phyloP scores from a whole-genome alignment of 805 yeast genomes.

The Ogataea pilisensis region DNA sequence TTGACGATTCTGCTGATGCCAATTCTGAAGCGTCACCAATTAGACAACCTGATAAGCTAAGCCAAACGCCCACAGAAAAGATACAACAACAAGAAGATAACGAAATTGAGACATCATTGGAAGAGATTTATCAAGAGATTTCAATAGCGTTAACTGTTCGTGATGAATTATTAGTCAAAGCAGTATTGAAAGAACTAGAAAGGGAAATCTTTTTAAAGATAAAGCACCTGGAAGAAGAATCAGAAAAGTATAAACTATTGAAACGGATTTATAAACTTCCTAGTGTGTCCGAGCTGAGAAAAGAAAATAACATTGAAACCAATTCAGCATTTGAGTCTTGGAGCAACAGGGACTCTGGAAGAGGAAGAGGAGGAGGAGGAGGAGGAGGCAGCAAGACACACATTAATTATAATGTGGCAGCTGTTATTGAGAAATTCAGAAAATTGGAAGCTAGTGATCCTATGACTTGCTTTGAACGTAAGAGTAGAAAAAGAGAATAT shows the following conservation, averaged over 20 bases:
- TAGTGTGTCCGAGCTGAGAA: conserved; percentile 22
- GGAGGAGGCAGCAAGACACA: too few species aligned
- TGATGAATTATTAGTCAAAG: conserved; percentile 19
- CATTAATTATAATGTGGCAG: not conserved
- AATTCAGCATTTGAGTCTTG: not conserved
- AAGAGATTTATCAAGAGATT: conserved; percentile 12
- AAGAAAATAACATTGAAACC: not conserved
- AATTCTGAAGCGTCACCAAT: not conserved
- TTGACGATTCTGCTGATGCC: conserved; percentile 1
- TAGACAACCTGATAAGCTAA: too few species aligned
- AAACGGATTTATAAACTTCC: conserved; percentile 25
- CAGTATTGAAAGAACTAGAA: conserved; percentile 19
- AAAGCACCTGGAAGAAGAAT: conserved; percentile 12
- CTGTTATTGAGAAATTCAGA: not conserved
- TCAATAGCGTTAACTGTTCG: conserved; percentile 12
- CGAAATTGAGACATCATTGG: conserved; percentile 6
- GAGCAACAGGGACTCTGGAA: not conserved
- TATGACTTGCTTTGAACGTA: not conserved
- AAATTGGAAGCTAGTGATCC: not conserved
- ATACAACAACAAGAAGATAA: too few species aligned
- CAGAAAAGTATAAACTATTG: conserved; percentile 23
- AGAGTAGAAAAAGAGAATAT: not conserved
- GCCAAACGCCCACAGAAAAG: too few species aligned
- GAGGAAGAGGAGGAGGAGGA: too few species aligned
- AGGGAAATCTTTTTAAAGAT: conserved; percentile 23